Base-by-base conservation (phyloP, 805 yeast species). In the Barnettozyma botsteinii region DNA sequence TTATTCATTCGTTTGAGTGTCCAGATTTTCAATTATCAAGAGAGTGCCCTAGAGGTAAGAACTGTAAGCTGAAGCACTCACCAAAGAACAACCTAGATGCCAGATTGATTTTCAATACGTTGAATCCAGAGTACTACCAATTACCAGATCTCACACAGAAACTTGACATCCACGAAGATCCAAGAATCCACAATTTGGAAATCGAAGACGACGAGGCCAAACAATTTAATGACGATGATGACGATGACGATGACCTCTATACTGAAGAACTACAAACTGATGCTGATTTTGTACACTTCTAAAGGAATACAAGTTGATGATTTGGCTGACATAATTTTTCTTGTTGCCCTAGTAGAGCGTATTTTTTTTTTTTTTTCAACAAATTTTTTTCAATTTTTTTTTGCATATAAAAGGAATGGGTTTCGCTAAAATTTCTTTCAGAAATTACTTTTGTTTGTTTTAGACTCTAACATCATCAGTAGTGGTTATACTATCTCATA, bases 401-500 rank as follows among this genome's bases (percentile, higher is more conserved):
- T 20, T 31, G 38, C 26, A 12, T 64, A 63, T 65, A 65, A 56
- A 66, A 40, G 33, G 41, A 33, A 27, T 37, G 12, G 18, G 40
- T 46, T 55, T 58, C 65, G 61, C 49, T 38, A 29, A 37, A 33
- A 29, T 33, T 37, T 37, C 35, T 33, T 20, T 4, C 23, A 27
- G 38, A 35, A 38, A 35, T 40, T 32, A 38, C 37, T 35, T 38
- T 28, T 37, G 15, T 33, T 30, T 31, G 27, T 41, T 35, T 25
- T 21, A 24, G 23, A 14, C 26, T 40, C 62, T 60, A 57, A n/a
- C 50, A 73, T 69, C 85, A 79, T 79, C 82, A 77, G 85, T 79
- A 79, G 85, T 76, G 85, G 85, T 77, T 79, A 77, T 78, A 76
- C 85, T 79, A 78, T 74, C 75, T 72, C 77, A 56, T 66, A n/a